A percentile compares a stretch with the other conserved stretches of the same genome.
phyloP scores from a whole-genome alignment of 2,329 filamentous ascomycete species.

The Ramichloridium luteum region DNA sequence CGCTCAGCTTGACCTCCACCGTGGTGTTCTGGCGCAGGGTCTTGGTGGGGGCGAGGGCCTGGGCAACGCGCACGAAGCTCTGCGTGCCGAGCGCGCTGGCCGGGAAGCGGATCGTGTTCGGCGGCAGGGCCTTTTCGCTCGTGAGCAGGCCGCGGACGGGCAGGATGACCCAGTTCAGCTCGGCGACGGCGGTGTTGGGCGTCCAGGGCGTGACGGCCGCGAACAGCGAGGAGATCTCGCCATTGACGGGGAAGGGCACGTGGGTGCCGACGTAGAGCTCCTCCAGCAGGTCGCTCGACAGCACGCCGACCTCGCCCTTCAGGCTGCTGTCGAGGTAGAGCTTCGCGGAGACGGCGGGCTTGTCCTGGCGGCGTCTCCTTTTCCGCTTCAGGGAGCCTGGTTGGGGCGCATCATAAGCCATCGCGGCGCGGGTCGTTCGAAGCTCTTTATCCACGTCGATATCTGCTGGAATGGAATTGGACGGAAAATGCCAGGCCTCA shows the following conservation, averaged over 20 bases:
- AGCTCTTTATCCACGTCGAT: no score
- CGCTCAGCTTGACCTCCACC: conserved; percentile 72
- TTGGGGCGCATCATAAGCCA: conserved; percentile 33
- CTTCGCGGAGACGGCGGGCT: conserved; percentile 63
- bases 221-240: conserved; percentile 39
- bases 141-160: conserved; percentile 45
- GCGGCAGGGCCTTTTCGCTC: conserved; percentile 51
- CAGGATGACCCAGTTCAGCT: conserved; percentile 71
- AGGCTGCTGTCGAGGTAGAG: conserved; percentile 76
- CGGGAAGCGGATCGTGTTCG: conserved; percentile 70
- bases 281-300: conserved; percentile 75
- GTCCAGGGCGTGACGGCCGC: conserved; percentile 65
- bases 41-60: conserved; percentile 61
- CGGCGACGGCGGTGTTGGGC: conserved; percentile 44
- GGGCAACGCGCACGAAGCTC: conserved; percentile 61
- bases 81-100: conserved; percentile 62
- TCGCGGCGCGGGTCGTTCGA: conserved; percentile 17
- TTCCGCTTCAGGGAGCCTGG: conserved; percentile 40
- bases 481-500: no score
- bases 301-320: conserved; percentile 69
- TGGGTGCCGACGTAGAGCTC: conserved; percentile 55
- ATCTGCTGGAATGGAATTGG: no score
- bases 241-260: conserved; percentile 2
- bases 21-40: conserved; percentile 60
- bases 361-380: conserved; percentile 45